Base-by-base conservation (phyloP, 176 grass and related monocot species). In the Canna indica region DNA sequence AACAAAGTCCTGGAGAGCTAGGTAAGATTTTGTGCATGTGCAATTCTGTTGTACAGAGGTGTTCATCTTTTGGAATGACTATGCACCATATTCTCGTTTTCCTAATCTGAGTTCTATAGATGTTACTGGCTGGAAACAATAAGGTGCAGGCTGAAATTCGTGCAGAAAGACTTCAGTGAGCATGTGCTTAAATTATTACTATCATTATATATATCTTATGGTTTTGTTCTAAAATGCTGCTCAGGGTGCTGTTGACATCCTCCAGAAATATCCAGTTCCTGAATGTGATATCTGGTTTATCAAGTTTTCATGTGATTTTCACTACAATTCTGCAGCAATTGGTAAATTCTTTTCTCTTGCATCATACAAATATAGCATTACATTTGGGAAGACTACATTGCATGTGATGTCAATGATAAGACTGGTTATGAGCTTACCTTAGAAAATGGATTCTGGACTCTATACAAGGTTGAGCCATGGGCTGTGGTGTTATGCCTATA, bases 271-370 rank as follows among this genome's bases (percentile, higher is more conserved):
- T 68, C 94, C 94, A 85, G 94, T 97, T 46, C 89, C 84, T 59
- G 89, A 87, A 33, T 92, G 89, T 77, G 89, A 93, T 81, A 97
- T 92, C 65, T 97, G 94, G 94, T 92, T 92, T 71, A 93, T 97
- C 64, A 97, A 97, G 45, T 97, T 97, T 86, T 97, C 94, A 29
- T 92, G 88, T 77, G 94, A 97, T 81, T 97, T 97, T 87, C 86
- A 92, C 63, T 90, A 87, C 73, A 97, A 90, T 90, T 84, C 91
- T 74, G 64, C 86, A 42, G 89, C 94, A 35, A 92, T 97, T 85
- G 94, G 94, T 93, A 90, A 79, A 48, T 32, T 1, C 28, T 39
- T 70, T 32, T 50, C 31, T 50, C 16, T 48, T 9, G 35, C 8
- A 38, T 66, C 35, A 66, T 66, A 13, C 33, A 12, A 60, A 11